phyloP scores from a whole-genome alignment of 2,329 filamentous ascomycete genomes.

The Ilyonectria mors-panacis region DNA sequence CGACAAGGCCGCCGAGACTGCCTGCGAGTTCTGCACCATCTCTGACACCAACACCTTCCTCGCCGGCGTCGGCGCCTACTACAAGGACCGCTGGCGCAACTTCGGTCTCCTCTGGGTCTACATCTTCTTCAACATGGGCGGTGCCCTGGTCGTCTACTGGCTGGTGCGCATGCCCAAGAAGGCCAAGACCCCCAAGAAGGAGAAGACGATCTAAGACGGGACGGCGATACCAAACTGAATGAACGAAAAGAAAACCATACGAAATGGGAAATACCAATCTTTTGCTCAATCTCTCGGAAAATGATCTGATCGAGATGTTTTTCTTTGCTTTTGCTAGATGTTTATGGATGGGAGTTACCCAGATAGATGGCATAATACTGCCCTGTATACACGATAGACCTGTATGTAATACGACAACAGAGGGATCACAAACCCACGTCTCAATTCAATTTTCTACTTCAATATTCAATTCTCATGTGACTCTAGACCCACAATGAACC shows the following conservation, averaged over 20 bases:
- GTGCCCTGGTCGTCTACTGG: slow-evolving; percentile 71
- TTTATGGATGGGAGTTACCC: slow-evolving; percentile 14
- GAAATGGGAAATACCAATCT: slow-evolving; percentile 7
- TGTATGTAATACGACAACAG: slow-evolving; percentile 28
- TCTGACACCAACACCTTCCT: slow-evolving; percentile 68
- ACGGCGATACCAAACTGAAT: not conserved
- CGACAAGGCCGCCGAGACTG: slow-evolving; percentile 61
- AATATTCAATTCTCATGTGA: not conserved
- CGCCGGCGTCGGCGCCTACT: slow-evolving; percentile 64
- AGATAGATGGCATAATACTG: slow-evolving; percentile 23
- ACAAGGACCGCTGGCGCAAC: slow-evolving; percentile 77
- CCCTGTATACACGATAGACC: slow-evolving; percentile 28
- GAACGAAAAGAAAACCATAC: not conserved
- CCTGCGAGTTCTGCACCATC: slow-evolving; percentile 73
- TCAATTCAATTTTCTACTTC: slow-evolving; percentile 1
- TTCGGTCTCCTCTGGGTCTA: slow-evolving; percentile 75
- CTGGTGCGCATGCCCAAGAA: slow-evolving; percentile 64
- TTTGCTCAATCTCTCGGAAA: slow-evolving; percentile 12
- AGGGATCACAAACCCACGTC: slow-evolving; percentile 18
- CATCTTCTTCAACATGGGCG: slow-evolving; percentile 70
- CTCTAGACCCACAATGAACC: not conserved
- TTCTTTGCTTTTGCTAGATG: slow-evolving; percentile 25
- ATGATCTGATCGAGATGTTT: slow-evolving; percentile 8
- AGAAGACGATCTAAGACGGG: slow-evolving; percentile 30
- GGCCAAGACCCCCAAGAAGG: slow-evolving; percentile 53